Base-by-base conservation (phyloP, 2,329 filamentous ascomycete genomes). In the Phoma sp. region DNA sequence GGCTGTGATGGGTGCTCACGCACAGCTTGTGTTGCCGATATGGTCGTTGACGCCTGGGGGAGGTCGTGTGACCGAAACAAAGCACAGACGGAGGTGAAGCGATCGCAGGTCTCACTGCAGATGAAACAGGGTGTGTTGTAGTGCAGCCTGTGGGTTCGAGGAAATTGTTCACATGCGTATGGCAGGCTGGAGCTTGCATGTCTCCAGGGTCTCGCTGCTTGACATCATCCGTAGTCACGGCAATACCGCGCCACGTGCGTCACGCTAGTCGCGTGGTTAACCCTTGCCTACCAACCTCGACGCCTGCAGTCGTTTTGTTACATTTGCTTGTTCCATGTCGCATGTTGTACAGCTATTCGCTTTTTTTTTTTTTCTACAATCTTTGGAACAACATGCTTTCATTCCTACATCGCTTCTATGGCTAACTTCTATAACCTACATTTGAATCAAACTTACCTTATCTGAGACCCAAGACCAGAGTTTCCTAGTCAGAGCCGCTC, bases 201-300 rank as follows among this genome's bases (percentile, higher is more conserved):
- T 6, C 25, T 55, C 46, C 45, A 55, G 46, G 52, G 52, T 55
- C 52, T 46, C 41, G 48, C 36, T 50, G 52, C 46, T 47, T 55
- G 52, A 55, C 52, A 55, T 55, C 52, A 55, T 50, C 45, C 37
- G 41, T 50, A 49, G 46, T 37, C 41, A 49, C 41, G 29, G 51
- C 40, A 45, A 54, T 49, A 10, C 35, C 24, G 41, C 41, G 52
- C 52, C 52, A 55, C 46, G 45, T 55, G 46, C 46, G 36, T 49
- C 52, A 46, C 45, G 46, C 46, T 55, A 55, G 41, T 30, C 24
- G 32, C 13, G 2, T 23, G 4, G 25, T 35, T 27, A 14, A 23
- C 18, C 23, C 13, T 7, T 11, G 18, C 37, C 49, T 30, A 47
- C 35, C 37, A 47, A 8, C 30, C 29, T 46, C 18, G 14, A 37